Evolutionary conservation across 169 alveolate genomes (phyloP), one percentile per base, ranked within the genome.

Genomic region (Eimeria falciformis): DNA sequence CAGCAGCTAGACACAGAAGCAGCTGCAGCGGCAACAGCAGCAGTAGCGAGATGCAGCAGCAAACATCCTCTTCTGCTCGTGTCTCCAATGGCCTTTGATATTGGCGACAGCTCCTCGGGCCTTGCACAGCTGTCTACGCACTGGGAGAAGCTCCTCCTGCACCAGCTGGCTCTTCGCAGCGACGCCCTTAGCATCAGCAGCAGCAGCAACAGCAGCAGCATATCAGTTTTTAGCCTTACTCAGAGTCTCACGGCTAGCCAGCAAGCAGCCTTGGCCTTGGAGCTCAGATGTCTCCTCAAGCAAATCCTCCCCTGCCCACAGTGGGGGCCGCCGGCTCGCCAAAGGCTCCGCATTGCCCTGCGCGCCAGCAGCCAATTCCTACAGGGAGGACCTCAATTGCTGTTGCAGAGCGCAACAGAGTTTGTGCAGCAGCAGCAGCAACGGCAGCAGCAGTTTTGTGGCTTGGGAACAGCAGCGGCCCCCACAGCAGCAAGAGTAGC

Each of bases 101-200:
- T 88, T 47, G 79, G 81, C 5, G 93, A 88, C 29, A 68, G 71
- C 53, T 78, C 79, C 3, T 53, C 81, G 7, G 93, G 93, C 29
- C 71, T 88, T 3, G 65, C 93, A 12, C 93, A 88, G 93, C 78
- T 88, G 58, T 77, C 66, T n/a, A 40, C 43, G 5, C 88, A 88
- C 93, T 53, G 83, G 87, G 81, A 58, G 33, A 50, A 23, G 65
- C 62, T 55, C 17, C 29, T 73, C 27, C 50, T 43, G 53, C 93
- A 88, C 58, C 93, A 88, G 79, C 65, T 58, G 27, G 53, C 55
- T 17, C 92, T 69, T 27, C 12, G 85, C 45, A 17, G 21, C 25
- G 53, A 73, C 6, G 84, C 84, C 27, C 21, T 14, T 53, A 47
- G 71, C 69, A 50, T 12, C 77, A 33, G 69, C 73, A 33, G 73